These are phyloP conservation scores for Fusarium nodosum DNA, from an alignment of 2,329 filamentous ascomycete genomes.

Conservation along the genomic window DNA sequence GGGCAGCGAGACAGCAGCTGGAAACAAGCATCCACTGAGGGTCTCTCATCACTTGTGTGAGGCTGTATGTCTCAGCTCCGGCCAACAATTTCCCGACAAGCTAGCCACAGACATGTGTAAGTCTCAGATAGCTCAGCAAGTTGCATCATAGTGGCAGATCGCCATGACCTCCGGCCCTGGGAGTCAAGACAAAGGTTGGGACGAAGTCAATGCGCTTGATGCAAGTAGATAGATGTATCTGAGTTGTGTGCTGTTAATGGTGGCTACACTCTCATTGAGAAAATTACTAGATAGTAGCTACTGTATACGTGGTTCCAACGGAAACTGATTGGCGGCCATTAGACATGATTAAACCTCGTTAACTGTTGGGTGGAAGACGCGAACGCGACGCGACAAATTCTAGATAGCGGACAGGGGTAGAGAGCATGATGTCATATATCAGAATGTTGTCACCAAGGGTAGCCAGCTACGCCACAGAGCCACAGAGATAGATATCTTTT, in stretches of 20 bases:
- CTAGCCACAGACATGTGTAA: not conserved
- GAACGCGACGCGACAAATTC: not conserved
- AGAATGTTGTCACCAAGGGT: not conserved
- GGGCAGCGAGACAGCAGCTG: not conserved
- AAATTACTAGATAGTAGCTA: not conserved
- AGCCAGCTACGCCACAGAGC: too few species aligned
- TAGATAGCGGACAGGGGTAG: not conserved
- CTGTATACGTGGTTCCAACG: too few species aligned
- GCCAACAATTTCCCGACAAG: not conserved
- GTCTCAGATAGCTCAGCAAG: not conserved
- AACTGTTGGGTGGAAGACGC: not conserved
- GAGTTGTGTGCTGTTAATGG: not conserved
- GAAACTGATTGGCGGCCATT: not conserved
- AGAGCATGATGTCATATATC: not conserved
- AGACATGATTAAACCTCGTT: too few species aligned
- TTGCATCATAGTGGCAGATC: constrained; percentile 1
- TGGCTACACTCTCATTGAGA: not conserved
- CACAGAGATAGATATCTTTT: not conserved
- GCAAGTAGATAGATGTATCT: not conserved
- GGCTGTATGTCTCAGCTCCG: constrained; percentile 7
- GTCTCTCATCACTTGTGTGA: not conserved
- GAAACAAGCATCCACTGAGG: not conserved
- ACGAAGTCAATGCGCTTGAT: not conserved
- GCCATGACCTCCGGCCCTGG: not conserved
- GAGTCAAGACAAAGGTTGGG: not conserved